These are phyloP conservation scores for Apiospora marii DNA, from an alignment of 2,329 filamentous ascomycete genomes.

Conservation along the genomic window DNA sequence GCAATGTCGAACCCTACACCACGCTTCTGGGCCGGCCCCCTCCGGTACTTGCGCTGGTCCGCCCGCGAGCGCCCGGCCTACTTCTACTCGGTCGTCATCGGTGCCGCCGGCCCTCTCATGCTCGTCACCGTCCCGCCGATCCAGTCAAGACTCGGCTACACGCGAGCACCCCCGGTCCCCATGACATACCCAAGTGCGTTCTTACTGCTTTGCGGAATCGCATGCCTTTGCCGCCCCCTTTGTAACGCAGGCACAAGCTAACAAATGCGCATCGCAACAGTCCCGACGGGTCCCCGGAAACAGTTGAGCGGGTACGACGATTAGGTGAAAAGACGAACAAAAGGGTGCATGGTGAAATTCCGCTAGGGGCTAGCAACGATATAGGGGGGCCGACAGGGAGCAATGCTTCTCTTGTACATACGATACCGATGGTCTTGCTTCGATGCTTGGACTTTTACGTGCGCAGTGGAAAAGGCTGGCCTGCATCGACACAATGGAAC, in stretches of 20 bases:
- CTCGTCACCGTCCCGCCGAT: conserved; percentile 78
- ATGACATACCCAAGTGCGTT: conserved; percentile 91
- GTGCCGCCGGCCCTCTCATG: conserved; percentile 73
- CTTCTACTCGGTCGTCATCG: conserved; percentile 86
- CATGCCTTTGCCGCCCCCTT: neutral
- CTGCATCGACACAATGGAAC: conserved; percentile 1
- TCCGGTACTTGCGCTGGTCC: conserved; percentile 89
- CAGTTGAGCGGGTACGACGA: conserved; percentile 68
- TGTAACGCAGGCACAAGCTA: conserved; percentile 32
- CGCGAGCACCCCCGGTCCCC: conserved; percentile 75
- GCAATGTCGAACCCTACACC: conserved; percentile 71
- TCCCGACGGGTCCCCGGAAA: conserved; percentile 67
- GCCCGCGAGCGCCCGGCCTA: conserved; percentile 87
- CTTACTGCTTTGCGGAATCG: neutral
- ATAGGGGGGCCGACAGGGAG: neutral
- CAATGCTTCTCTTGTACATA: neutral
- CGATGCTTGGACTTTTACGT: neutral
- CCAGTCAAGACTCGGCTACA: conserved; percentile 75
- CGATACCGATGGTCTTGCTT: neutral
- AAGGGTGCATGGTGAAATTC: neutral
- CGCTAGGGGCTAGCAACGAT: neutral
- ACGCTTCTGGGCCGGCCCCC: conserved; percentile 83
- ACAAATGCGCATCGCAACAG: conserved; percentile 44
- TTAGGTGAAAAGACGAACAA: conserved; percentile 38
- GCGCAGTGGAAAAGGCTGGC: neutral